These are phyloP conservation scores for Magnusiomyces tetraspermus DNA, from an alignment of 1,139 yeast genomes.

Conservation along the genomic window DNA sequence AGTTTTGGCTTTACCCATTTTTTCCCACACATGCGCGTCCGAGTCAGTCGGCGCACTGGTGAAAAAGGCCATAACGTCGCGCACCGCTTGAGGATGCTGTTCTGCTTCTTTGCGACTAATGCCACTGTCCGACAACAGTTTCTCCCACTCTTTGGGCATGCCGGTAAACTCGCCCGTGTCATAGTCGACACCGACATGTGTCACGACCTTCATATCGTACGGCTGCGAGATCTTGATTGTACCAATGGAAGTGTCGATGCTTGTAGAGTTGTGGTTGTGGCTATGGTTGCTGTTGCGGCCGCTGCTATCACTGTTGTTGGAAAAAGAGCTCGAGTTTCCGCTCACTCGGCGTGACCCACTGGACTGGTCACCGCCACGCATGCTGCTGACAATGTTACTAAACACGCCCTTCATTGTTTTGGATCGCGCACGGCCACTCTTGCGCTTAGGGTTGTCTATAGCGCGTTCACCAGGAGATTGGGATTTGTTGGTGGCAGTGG, in stretches of 20 bases:
- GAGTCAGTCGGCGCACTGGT: constrained; percentile 54
- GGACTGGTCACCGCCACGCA: constrained; percentile 26
- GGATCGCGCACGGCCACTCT: constrained; percentile 22
- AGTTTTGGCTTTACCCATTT: constrained; percentile 43
- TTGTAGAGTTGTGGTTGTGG: not conserved
- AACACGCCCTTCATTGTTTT: constrained; percentile 44
- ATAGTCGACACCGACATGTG: constrained; percentile 83
- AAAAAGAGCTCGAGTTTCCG: constrained; percentile 28
- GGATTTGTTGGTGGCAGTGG: constrained; percentile 8
- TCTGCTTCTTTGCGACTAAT: constrained; percentile 77
- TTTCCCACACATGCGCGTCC: constrained; percentile 64
- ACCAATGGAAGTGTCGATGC: constrained; percentile 12
- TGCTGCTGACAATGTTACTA: constrained; percentile 41
- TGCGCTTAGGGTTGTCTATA: constrained; percentile 15
- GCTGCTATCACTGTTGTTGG: constrained; percentile 20
- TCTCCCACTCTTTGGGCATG: constrained; percentile 87
- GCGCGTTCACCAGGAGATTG: constrained; percentile 8
- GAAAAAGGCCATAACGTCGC: constrained; percentile 84
- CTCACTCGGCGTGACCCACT: constrained; percentile 20
- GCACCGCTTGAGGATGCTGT: constrained; percentile 87
- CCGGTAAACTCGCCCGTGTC: constrained; percentile 85
- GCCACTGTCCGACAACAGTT: constrained; percentile 72
- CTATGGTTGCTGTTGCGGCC: not conserved
- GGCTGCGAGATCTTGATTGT: constrained; percentile 74
- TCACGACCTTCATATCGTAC: constrained; percentile 79